Base-by-base conservation (phyloP, 371 early-diverging fungal genomes). In the Zopfochytrium polystomum region DNA sequence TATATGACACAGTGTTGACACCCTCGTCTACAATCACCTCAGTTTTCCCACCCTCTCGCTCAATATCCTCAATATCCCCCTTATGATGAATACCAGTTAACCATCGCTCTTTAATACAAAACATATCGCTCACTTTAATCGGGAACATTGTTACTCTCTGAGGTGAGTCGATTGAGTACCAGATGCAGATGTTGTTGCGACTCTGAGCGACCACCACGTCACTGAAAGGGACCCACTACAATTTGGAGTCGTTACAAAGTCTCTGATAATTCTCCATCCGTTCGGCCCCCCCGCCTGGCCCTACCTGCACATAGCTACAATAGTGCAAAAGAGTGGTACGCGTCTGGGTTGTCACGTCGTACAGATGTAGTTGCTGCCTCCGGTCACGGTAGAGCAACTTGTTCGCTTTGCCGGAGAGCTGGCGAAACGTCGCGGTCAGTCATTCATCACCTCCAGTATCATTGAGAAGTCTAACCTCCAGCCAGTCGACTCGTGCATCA, bases 21-120 rank as follows among this genome's bases (percentile, higher is more conserved):
- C 83, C 83, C 57, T 82, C 81, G 53, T 81, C 81, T 4, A 81
- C 81, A 52, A 82, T 73, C 20, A 82, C 81, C 47, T 76, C 77
- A 3, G 83, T 82, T 44, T 73, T 73, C 3, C 80, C 80, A 38
- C 73, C 63, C n/a, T 59, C 71, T 6, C 81, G 64, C 54, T 79
- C 83, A 43, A 82, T 80, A 51, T 78, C 77, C 31, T 78, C 79
- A 9, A 82, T 69, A 52, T 82, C 80, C 1, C 83, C 83, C n/a
- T n/a, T n/a, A n/a, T n/a, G n/a, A n/a, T n/a, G n/a, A n/a, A n/a
- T n/a, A n/a, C n/a, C n/a, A n/a, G n/a, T n/a, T n/a, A n/a, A n/a
- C n/a, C n/a, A n/a, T n/a, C n/a, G n/a, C n/a, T n/a, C n/a, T n/a
- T n/a, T n/a, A n/a, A n/a, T n/a, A n/a, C n/a, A n/a, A n/a, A n/a